Evolutionary conservation across 164 flowering plant genomes (phyloP), one percentile per base, ranked within the genome.

Genomic region (Vitis cinerea): DNA sequence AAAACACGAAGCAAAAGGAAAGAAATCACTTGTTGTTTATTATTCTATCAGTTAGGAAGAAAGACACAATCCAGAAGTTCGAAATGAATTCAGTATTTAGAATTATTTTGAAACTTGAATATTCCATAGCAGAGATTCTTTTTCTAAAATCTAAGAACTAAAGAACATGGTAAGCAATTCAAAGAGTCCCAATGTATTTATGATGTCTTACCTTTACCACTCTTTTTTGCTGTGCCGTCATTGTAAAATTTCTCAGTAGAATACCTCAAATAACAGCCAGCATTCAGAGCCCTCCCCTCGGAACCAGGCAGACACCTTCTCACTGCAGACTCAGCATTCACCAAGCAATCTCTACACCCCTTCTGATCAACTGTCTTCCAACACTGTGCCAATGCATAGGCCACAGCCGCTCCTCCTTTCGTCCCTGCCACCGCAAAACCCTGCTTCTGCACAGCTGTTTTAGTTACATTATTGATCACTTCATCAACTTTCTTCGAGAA

Each of bases 251-350:
- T 63, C 50, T 47, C 61, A 1, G 70, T 72, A 0, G 84, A 72
- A 64, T 82, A 84, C 59, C 82, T 69, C 61, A 84, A 11, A 19
- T 65, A 79, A 55, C 88, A 84, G 2, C 83, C 83, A 0, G 80
- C 71, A 37, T 62, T 71, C 69, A 79, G 27, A 14, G 74, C 85
- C 15, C 65, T 61, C 10, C 83, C 88, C 12, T 78, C 83, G 0
- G 37, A 48, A 0, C 60, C 56, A 7, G 81, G 83, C 17, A 62
- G 66, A 23, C 88, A 79, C 3, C 29, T 16, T 6, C 31, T 31
- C 10, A 75, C 37, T 29, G 5, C 31, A 1, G 17, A 4, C 4
- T 44, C 61, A 0, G 88, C 83, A 8, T 50, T 66, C 1, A 29
- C 49, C 63, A 84, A 57, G 59, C 88, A 84, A 1, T n/a, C 52